A percentile compares a stretch with the other conserved stretches of the same genome.
phyloP scores from a whole-genome alignment of 1,139 yeast species.

The Yamadazyma atmosphaerica region DNA sequence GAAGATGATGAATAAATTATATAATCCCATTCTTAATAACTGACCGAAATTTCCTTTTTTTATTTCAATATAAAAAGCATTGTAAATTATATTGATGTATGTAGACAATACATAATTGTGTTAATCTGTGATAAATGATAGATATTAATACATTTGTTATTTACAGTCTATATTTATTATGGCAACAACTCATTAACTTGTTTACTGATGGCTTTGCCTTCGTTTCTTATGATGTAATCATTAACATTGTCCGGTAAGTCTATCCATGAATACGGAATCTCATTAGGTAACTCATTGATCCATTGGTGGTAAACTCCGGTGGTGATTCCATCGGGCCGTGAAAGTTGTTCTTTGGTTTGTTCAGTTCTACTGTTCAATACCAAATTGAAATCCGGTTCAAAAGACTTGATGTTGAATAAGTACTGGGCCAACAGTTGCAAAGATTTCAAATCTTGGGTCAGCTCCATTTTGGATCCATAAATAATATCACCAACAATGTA shows the following conservation, averaged over 20 bases:
- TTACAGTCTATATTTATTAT: constrained; percentile 3
- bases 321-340: constrained; percentile 50
- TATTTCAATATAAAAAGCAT: constrained; percentile 14
- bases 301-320: constrained; percentile 44
- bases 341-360: constrained; percentile 15
- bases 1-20: constrained; percentile 62
- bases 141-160: constrained; percentile 1
- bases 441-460: constrained; percentile 40
- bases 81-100: constrained; percentile 19
- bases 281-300: constrained; percentile 57
- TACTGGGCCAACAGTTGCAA: constrained; percentile 23
- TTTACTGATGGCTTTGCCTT: constrained; percentile 1
- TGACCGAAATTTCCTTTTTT: constrained; percentile 2
- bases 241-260: constrained; percentile 49
- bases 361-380: constrained; percentile 20
- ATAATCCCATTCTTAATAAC: constrained; percentile 3
- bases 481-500: constrained; percentile 54
- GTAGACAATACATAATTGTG: constrained; percentile 12
- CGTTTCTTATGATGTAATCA: constrained; percentile 1
- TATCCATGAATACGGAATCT: constrained; percentile 64
- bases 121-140: no score
- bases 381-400: constrained; percentile 29
- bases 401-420: constrained; percentile 29
- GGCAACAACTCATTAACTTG: constrained; percentile 10
- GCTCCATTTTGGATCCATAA: constrained; percentile 76